Evolutionary conservation across 345 rosid genomes (phyloP), one percentile per base, ranked within the genome.

Genomic region (Draba incana): DNA sequence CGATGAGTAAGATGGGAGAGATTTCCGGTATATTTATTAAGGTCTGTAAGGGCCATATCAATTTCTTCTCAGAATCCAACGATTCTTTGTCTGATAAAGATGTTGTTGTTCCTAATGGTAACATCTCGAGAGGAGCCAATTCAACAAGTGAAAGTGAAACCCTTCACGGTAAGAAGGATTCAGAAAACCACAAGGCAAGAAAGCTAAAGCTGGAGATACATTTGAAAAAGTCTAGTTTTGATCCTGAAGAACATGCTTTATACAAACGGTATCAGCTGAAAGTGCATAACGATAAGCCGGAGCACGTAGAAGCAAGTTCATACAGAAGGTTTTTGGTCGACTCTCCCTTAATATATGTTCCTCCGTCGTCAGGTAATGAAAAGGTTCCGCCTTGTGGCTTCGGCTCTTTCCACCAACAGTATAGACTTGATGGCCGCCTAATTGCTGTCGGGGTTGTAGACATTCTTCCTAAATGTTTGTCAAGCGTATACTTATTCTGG

Each of bases 31-130:
- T 91, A 15, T 68, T 68, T 31, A 48, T 83, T 48, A 86, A 80
- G 74, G 96, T 85, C 68, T 86, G 88, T 75, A 88, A 86, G 38
- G 99, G 99, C 20, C 93, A 91, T 79, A 77, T 92, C 28, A 94
- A 94, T 64, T 86, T 86, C 51, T 79, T 86, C 52, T 76, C 88
- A 60, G 57, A 72, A 41, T 33, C 68, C 57, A 66, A 77, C 54
- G 73, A 73, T 61, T 69, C 50, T 72, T 80, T 74, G 54, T 76
- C 55, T 0, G 75, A 48, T 56, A 71, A 60, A 37, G 69, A 69
- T 79, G 65, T 62, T 78, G 66, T 69, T 78, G 66, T 69, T 58
- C 80, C 78, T 56, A 11, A 61, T 76, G 68, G 44, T 76, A 14
- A 57, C 64, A 39, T 55, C 47, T 79, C 80, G 44, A 70, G 77